phyloP scores from a whole-genome alignment of 2,329 filamentous ascomycete species.

The Teratosphaeria nubilosa region DNA sequence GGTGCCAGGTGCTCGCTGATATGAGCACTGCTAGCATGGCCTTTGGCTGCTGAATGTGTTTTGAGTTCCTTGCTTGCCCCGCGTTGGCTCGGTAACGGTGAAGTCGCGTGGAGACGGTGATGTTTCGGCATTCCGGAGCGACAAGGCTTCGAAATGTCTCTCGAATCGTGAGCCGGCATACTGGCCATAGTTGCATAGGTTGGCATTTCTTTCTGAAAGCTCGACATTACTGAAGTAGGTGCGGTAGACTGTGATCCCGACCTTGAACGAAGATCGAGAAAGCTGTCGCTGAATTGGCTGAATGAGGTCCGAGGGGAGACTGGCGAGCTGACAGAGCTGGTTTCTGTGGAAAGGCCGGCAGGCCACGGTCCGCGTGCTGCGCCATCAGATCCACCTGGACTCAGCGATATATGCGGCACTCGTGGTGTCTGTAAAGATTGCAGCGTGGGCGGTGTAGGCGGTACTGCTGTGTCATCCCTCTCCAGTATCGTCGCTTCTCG shows the following conservation, averaged over 20 bases:
- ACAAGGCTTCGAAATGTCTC: neutral
- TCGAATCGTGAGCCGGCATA: neutral
- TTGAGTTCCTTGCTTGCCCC: neutral
- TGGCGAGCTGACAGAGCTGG: neutral
- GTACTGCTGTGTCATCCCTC: neutral
- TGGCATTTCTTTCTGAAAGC: neutral
- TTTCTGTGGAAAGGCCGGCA: neutral
- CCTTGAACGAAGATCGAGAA: neutral
- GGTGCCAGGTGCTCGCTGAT: too few species aligned
- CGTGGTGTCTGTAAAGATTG: neutral
- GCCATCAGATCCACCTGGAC: neutral
- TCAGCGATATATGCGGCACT: neutral
- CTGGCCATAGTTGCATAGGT: neutral
- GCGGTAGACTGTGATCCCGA: neutral
- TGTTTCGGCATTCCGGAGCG: neutral
- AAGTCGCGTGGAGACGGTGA: neutral
- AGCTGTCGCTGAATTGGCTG: neutral
- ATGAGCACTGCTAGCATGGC: too few species aligned
- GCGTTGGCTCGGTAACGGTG: neutral
- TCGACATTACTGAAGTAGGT: neutral
- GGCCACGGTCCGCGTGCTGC: neutral
- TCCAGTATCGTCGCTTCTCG: neutral
- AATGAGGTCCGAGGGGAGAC: neutral
- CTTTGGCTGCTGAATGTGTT: too few species aligned
- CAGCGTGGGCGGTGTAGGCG: neutral